phyloP scores from a whole-genome alignment of 495 filamentous ascomycete species.

The Hypoxylon cercidicola region DNA sequence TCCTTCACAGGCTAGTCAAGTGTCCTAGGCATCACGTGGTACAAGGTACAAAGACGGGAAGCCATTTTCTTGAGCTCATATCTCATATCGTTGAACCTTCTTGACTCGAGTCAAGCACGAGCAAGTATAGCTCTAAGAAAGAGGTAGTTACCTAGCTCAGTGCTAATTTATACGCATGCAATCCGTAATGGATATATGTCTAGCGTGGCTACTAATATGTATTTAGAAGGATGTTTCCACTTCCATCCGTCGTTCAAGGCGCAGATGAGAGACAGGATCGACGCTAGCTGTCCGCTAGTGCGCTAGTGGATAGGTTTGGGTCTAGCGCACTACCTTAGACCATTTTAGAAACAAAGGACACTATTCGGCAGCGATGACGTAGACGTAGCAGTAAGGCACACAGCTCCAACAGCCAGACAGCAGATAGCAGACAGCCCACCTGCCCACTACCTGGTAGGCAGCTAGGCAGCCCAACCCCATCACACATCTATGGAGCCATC shows the following conservation, averaged over 20 bases:
- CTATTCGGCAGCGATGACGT: slow-evolving; percentile 34
- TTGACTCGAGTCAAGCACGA: slow-evolving; percentile 24
- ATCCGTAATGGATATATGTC: slow-evolving; percentile 16
- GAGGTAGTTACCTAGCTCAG: neutral
- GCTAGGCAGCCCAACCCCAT: neutral
- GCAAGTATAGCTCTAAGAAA: neutral
- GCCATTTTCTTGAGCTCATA: slow-evolving; percentile 1
- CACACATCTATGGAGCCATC: slow-evolving; percentile 13
- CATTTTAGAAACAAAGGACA: slow-evolving; percentile 1
- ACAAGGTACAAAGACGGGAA: too few relatives aligned
- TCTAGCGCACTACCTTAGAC: neutral
- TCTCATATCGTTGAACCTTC: too few relatives aligned
- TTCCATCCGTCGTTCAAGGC: too few relatives aligned
- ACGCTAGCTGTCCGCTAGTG: slow-evolving; percentile 19
- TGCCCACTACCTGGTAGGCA: too few relatives aligned
- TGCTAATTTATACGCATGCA: slow-evolving; percentile 27
- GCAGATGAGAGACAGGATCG: slow-evolving; percentile 14
- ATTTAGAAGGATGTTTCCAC: too few relatives aligned
- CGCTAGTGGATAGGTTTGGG: slow-evolving; percentile 9
- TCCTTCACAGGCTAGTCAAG: too few relatives aligned
- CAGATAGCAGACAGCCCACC: too few relatives aligned
- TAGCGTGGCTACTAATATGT: too few relatives aligned
- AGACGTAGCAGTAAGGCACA: slow-evolving; percentile 36
- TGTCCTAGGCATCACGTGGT: too few relatives aligned
- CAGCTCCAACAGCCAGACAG: too few relatives aligned